phyloP scores from a whole-genome alignment of 495 filamentous ascomycete species.

The Aspergillus sclerotiicarbonarius region DNA sequence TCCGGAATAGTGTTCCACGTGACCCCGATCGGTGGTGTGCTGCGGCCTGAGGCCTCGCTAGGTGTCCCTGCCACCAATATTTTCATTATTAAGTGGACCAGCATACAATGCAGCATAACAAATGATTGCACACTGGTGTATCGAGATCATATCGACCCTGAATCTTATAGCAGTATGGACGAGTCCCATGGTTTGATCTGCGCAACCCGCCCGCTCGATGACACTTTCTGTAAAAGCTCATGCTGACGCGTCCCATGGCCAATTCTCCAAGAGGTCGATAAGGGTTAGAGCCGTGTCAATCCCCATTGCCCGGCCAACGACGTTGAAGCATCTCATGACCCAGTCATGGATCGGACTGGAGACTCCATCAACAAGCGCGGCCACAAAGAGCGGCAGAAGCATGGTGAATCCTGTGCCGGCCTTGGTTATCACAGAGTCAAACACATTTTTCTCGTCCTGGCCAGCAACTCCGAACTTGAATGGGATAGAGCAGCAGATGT shows the following conservation, averaged over 20 bases:
- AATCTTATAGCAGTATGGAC: too few species aligned
- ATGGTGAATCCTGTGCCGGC: constrained; percentile 1
- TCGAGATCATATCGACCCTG: too few species aligned
- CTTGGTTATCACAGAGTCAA: background rate
- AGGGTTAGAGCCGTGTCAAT: background rate
- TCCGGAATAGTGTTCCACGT: background rate
- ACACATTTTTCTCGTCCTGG: background rate
- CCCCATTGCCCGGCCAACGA: background rate
- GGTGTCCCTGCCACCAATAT: background rate
- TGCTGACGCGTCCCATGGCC: background rate
- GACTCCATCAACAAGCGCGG: background rate
- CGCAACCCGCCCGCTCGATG: too few species aligned
- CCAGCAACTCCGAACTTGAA: background rate
- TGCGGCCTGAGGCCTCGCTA: background rate
- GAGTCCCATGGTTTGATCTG: too few species aligned
- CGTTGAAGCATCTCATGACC: background rate
- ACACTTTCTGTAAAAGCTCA: too few species aligned
- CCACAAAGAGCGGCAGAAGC: background rate
- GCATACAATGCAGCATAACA: too few species aligned
- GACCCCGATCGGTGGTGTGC: too few species aligned
- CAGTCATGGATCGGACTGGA: background rate
- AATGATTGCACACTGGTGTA: too few species aligned
- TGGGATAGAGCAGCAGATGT: constrained; percentile 4
- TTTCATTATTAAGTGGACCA: background rate
- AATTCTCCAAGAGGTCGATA: background rate